These are phyloP conservation scores for Fusarium longipes DNA, from an alignment of 2,329 filamentous ascomycete species.

Conservation along the genomic window DNA sequence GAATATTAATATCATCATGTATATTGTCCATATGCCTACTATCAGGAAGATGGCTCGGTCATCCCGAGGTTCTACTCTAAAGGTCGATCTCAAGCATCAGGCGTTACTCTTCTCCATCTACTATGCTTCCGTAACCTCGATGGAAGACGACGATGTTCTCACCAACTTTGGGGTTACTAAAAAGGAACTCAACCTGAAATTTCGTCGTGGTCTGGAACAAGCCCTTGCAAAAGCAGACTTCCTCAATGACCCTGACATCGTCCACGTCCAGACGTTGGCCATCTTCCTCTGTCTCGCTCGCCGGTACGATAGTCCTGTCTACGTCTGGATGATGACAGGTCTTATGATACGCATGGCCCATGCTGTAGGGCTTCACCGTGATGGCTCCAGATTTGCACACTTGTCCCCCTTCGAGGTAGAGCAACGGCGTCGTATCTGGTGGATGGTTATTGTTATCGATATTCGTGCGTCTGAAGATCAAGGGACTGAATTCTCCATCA, in stretches of 20 bases:
- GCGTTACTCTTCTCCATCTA: conserved; percentile 68
- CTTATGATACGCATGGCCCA: conserved; percentile 68
- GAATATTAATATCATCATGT: conserved; percentile 61
- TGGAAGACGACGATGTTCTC: conserved; percentile 67
- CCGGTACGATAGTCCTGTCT: conserved; percentile 62
- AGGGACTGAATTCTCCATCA: conserved; percentile 62
- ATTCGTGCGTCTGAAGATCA: conserved; percentile 69
- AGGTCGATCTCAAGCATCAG: conserved; percentile 58
- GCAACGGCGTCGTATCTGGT: conserved; percentile 72
- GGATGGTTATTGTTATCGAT: conserved; percentile 69
- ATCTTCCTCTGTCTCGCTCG: conserved; percentile 68
- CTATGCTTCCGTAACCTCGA: conserved; percentile 65
- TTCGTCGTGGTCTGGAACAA: conserved; percentile 67
- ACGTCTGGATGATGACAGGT: conserved; percentile 73
- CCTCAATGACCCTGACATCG: conserved; percentile 67
- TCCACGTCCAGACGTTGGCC: conserved; percentile 70
- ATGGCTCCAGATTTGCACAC: conserved; percentile 62
- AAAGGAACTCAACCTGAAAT: conserved; percentile 57
- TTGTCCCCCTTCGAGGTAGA: conserved; percentile 70
- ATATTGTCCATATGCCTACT: conserved; percentile 60
- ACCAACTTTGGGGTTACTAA: conserved; percentile 63
- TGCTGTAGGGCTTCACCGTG: conserved; percentile 67
- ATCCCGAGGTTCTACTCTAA: conserved; percentile 47
- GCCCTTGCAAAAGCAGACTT: conserved; percentile 72
- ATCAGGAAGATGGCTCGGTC: conserved; percentile 50